Base-by-base conservation (phyloP, 495 filamentous ascomycete species). In the Penicillium herquei region DNA sequence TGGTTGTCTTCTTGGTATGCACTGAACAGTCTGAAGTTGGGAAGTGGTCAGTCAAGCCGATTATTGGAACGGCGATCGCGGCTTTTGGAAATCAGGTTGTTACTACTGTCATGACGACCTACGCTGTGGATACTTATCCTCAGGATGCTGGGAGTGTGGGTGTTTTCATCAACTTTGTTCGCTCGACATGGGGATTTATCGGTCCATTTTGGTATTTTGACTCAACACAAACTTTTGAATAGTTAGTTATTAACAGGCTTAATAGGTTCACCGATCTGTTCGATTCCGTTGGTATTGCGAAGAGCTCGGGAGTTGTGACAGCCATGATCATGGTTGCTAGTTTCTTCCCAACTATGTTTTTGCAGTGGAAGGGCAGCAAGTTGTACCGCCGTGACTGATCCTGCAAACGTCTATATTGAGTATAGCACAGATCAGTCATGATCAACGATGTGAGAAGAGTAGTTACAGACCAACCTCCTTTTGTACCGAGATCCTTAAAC, bases 101-200 rank as follows among this genome's bases (percentile, higher is more conserved):
- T 4, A 84, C 81, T 3, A 84, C 80, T 0, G 72, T 84, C 0
- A 40, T 83, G 43, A 80, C 80, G 17, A 84, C 81, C 3, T 84
- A 83, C 62, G 75, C 80, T 9, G 78, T 84, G 0, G 81, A 84
- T 62, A 80, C 75, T 13, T 72, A 81, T 62, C 78, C 68, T 1
- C 66, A 77, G 37, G 75, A 81, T 33, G 69, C 78, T 0, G 77
- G 70, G 6, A 76, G 74, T 47, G 72, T 84, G 3, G 81, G 81
- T 8, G 80, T 83, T 0, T 83, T 85, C 55, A 75, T 84, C 40
- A 83, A 74, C 30, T 76, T 84, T 55, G 70, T 84, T n/a, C 61
- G 81, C 5, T 75, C 75, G n/a, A 77, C 69, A 6, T 83, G 80
- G 80, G 80, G 81, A 3, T 85, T 85, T 46, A 81, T 85, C 63